Evolutionary conservation across 2,329 filamentous ascomycete genomes (phyloP).

Genomic region (Colletotrichum sidae): DNA sequence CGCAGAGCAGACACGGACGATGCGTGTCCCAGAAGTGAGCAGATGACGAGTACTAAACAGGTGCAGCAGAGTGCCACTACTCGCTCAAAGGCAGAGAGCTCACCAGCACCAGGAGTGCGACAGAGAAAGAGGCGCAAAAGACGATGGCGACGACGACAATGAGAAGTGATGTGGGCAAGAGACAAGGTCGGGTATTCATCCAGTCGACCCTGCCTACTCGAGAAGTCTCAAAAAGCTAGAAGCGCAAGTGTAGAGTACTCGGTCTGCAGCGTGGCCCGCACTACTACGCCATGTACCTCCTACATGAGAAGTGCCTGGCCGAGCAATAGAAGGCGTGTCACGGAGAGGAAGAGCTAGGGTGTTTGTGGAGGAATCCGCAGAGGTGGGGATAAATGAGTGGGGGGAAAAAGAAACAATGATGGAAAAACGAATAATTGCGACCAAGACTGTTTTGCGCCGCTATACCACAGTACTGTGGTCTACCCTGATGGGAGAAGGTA

Average conservation of each 20-base stretch:
- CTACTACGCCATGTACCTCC: background rate
- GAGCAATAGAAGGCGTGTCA: no score
- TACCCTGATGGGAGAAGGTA: background rate
- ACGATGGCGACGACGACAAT: background rate
- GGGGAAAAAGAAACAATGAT: conserved; percentile 1
- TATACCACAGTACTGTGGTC: no score
- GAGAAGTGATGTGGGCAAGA: conserved; percentile 6
- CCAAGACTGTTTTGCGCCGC: background rate
- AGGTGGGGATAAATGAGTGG: conserved; percentile 18
- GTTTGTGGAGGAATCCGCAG: background rate
- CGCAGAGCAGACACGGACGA: background rate
- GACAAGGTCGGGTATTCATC: background rate
- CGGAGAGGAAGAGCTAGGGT: no score
- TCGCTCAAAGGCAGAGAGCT: no score
- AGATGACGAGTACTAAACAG: no score
- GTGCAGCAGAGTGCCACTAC: no score
- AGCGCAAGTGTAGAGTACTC: background rate
- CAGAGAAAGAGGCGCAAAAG: background rate
- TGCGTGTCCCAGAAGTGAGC: no score
- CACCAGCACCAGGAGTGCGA: background rate
- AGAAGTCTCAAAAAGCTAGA: conserved; percentile 36
- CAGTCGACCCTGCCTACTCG: conserved; percentile 32
- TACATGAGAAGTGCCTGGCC: no score
- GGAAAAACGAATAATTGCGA: conserved; percentile 8
- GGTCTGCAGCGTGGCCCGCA: conserved; percentile 1